Conservation (phyloP, 495 filamentous ascomycete genomes). For the Penicillium macrosclerotiorum region DNA sequence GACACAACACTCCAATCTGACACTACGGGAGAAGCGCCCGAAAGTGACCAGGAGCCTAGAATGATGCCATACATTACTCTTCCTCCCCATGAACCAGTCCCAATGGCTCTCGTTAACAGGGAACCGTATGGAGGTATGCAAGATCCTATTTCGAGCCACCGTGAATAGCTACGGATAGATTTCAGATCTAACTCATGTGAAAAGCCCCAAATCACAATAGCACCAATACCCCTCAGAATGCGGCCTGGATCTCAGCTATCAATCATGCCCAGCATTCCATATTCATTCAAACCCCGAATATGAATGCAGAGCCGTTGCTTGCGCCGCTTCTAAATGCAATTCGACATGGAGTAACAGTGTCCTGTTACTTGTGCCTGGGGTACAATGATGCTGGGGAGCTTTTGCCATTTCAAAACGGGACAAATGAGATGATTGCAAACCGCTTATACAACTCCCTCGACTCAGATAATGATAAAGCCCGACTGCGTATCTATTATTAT, state of each 20-base stretch:
- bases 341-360: conserved; percentile 63
- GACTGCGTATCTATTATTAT: conserved; percentile 63
- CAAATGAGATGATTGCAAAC: conserved; percentile 67
- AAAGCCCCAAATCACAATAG: conserved; percentile 56
- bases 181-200: background rate
- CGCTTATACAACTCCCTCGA: conserved; percentile 52
- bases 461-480: conserved; percentile 39
- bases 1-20: conserved; percentile 55
- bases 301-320: conserved; percentile 68
- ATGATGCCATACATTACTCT: conserved; percentile 65
- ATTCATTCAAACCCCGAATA: conserved; percentile 73
- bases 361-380: conserved; percentile 68
- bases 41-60: conserved; percentile 44
- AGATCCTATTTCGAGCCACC: background rate
- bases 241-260: conserved; percentile 65
- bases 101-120: conserved; percentile 71
- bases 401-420: conserved; percentile 71
- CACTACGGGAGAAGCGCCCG: conserved; percentile 52
- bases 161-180: background rate
- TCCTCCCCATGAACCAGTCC: conserved; percentile 52
- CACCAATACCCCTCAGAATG: conserved; percentile 66
- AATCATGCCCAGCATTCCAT: conserved; percentile 58
- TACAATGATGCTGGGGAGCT: conserved; percentile 79
- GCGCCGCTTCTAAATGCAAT: conserved; percentile 61
- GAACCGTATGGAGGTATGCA: conserved; percentile 57